These are phyloP conservation scores for Sporothrix euskadiensis DNA, from an alignment of 2,329 filamentous ascomycete species.

Conservation along the genomic window DNA sequence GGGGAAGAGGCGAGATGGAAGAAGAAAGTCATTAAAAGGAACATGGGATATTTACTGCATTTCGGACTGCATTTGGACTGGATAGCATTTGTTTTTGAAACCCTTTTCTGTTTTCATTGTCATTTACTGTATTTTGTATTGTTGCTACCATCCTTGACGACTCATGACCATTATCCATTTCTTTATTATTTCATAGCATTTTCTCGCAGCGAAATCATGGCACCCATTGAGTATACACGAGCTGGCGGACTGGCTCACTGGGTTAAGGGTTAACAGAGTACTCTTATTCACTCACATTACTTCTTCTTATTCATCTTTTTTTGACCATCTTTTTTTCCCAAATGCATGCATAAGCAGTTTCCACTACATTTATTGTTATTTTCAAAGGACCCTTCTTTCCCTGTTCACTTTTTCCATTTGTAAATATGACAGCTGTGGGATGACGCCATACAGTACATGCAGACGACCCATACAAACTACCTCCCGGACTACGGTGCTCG, in stretches of 20 bases:
- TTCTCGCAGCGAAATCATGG: neutral
- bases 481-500: neutral
- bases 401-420: neutral
- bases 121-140: conserved; percentile 8
- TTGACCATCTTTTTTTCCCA: neutral
- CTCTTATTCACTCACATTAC: neutral
- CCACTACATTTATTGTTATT: neutral
- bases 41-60: neutral
- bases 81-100: neutral
- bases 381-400: neutral
- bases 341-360: neutral
- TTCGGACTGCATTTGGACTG: neutral
- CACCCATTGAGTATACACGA: conserved; percentile 1
- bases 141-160: neutral
- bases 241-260: neutral
- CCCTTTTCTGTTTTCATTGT: neutral
- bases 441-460: conserved; percentile 3
- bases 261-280: neutral
- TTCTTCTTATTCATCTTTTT: too few species aligned
- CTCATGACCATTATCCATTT: neutral
- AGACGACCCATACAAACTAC: neutral
- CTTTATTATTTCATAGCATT: conserved; percentile 9
- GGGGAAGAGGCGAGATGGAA: neutral
- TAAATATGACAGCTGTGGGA: conserved; percentile 10
- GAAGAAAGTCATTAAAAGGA: neutral